These are phyloP conservation scores for Dipteronia dyeriana DNA, from an alignment of 345 rosid genomes.

Conservation along the genomic window DNA sequence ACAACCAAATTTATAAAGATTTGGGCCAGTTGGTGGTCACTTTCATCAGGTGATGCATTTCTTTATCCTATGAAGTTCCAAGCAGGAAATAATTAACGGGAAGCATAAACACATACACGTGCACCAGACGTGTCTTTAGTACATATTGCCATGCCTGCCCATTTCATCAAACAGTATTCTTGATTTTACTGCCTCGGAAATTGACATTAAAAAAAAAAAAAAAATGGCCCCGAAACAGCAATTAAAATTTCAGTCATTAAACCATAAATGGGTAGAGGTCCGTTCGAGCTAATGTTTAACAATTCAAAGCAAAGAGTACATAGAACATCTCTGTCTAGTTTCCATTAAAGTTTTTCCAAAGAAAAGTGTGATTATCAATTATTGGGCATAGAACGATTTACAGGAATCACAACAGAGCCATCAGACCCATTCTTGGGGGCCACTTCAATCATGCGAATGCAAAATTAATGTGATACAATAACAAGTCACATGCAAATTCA, in stretches of 20 bases:
- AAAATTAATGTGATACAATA: constrained; percentile 12
- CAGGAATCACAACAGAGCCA: constrained; percentile 12
- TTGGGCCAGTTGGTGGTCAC: constrained; percentile 10
- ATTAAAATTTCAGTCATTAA: neutral
- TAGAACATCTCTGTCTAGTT: neutral
- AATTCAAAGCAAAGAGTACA: neutral
- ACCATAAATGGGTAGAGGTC: neutral
- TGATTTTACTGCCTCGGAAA: constrained; percentile 20
- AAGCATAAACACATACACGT: constrained; percentile 20
- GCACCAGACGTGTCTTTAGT: constrained; percentile 21
- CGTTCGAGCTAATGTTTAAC: neutral
- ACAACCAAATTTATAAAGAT: constrained; percentile 11
- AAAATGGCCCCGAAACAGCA: constrained; percentile 9
- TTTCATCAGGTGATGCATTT: constrained; percentile 22
- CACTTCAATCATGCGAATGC: constrained; percentile 19
- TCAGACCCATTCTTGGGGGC: constrained; percentile 21
- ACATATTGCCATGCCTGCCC: neutral
- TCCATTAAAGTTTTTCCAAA: too few species aligned
- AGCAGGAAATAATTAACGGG: constrained; percentile 7
- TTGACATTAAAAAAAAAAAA: constrained; percentile 20
- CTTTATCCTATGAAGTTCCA: constrained; percentile 11
- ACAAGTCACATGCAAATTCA: constrained; percentile 23
- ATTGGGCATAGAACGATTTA: constrained; percentile 1
- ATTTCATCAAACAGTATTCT: constrained; percentile 11
- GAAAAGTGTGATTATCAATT: neutral